These are phyloP conservation scores for Aspergillus pseudoterreus DNA, from an alignment of 2,329 filamentous ascomycete genomes.

Conservation along the genomic window DNA sequence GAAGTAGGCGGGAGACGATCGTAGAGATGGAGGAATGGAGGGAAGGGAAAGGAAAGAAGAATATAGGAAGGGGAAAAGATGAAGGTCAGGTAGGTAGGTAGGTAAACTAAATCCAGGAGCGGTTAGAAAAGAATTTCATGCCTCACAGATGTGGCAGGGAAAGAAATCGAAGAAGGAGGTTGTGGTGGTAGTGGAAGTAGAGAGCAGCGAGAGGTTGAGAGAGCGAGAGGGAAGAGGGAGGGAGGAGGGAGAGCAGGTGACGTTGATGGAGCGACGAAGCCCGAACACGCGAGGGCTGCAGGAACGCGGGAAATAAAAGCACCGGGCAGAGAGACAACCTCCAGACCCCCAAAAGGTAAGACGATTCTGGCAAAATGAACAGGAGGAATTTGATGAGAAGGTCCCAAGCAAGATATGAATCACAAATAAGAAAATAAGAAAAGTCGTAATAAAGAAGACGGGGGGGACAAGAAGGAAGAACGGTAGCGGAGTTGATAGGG, in stretches of 20 bases:
- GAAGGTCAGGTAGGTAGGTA: constrained; percentile 1
- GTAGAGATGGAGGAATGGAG: constrained; percentile 1
- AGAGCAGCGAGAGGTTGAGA: neutral
- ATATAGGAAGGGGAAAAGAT: constrained; percentile 15
- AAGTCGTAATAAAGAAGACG: neutral
- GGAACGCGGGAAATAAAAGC: constrained; percentile 26
- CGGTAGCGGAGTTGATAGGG: too few species aligned
- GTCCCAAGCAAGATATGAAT: neutral
- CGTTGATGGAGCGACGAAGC: constrained; percentile 32
- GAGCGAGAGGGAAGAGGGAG: constrained; percentile 11
- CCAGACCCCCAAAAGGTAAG: constrained; percentile 14
- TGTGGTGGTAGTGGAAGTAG: constrained; percentile 2
- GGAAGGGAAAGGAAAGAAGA: constrained; percentile 12
- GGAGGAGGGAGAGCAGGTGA: constrained; percentile 25
- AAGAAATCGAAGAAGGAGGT: constrained; percentile 12
- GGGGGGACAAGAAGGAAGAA: neutral
- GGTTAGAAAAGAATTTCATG: constrained; percentile 12
- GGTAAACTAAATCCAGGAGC: constrained; percentile 10
- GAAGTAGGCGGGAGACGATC: neutral
- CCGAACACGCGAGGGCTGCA: constrained; percentile 29
- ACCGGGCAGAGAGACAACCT: constrained; percentile 17
- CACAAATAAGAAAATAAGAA: neutral
- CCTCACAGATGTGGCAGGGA: constrained; percentile 15
- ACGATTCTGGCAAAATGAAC: constrained; percentile 11
- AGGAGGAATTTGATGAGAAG: neutral